Conservation (phyloP, 2,329 filamentous ascomycete species). For the Diplocarpon mali region DNA sequence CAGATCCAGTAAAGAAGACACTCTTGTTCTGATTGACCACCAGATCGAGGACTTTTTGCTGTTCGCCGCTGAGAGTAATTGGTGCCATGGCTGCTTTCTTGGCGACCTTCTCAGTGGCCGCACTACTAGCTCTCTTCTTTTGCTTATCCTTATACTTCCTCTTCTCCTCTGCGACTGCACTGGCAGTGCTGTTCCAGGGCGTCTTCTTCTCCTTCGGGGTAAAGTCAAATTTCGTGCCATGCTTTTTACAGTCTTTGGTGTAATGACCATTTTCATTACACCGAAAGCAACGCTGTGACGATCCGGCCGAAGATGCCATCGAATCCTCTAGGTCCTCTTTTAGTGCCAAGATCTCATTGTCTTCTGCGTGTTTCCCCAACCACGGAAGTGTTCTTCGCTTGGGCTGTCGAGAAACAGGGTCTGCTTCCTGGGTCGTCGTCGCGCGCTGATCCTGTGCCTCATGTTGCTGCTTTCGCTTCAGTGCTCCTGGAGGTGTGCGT, state of each 20-base stretch:
- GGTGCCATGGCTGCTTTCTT: slow-evolving; percentile 28
- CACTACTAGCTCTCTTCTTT: slow-evolving; percentile 35
- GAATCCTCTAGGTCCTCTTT: slow-evolving; percentile 15
- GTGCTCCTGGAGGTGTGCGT: slow-evolving; percentile 23
- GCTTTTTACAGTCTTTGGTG: slow-evolving; percentile 15
- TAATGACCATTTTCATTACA: slow-evolving; percentile 16
- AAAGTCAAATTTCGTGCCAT: slow-evolving; percentile 23
- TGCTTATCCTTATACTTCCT: slow-evolving; percentile 58
- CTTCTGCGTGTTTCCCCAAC: slow-evolving; percentile 24
- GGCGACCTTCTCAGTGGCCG: slow-evolving; percentile 31
- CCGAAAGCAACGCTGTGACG: slow-evolving; percentile 11
- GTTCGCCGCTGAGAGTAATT: slow-evolving; percentile 63
- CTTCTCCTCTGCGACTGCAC: slow-evolving; percentile 67
- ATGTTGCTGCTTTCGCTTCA: slow-evolving; percentile 10
- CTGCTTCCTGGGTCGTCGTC: slow-evolving; percentile 2
- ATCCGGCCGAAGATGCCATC: slow-evolving; percentile 1
- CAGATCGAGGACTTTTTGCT: slow-evolving; percentile 70
- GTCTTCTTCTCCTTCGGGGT: slow-evolving; percentile 31
- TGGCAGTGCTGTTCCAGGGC: slow-evolving; percentile 65
- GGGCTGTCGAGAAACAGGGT: slow-evolving; percentile 26
- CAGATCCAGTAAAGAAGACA: slow-evolving; percentile 96
- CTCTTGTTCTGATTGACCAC: slow-evolving; percentile 74
- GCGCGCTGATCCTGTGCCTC: neutral
- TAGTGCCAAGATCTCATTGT: slow-evolving; percentile 18
- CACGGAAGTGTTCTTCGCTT: slow-evolving; percentile 29